Base-by-base conservation (phyloP, 1,284 basidiomycete genomes). In the Trametes polyzona region DNA sequence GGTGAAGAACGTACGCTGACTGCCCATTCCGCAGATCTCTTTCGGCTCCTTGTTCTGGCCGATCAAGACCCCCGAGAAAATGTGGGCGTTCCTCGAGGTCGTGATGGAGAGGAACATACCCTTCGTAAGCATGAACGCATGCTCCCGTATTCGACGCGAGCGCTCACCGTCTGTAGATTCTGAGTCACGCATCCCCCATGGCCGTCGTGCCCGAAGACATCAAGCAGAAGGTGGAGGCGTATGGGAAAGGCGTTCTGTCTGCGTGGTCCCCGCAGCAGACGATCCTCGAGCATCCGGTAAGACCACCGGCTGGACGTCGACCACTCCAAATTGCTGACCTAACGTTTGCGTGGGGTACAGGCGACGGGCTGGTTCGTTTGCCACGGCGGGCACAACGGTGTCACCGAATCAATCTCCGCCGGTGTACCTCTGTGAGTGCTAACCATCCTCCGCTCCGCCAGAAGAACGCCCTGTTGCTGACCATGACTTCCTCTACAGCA, bases 211-310 rank as follows among this genome's bases (percentile, higher is more conserved):
- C 65, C 0, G 64, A 65, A 1, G 57, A 52, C 1, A 32, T 69
- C 26, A 41, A 46, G 21, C 48, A 60, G 39, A 69, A 65, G 33
- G 57, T 67, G 1, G 37, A 58, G 14, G 32, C 43, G 3, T 66
- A 62, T n/a, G 62, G 63, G 2, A 53, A 59, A n/a, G 65, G 64
- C 1, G 0, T 65, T 0, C 30, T 68, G 9, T 62, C 64, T 10
- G 33, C 54, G 1, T 69, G 65, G 65, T 52, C 63, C 1, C 67
- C 67, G 4, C 67, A 69, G 53, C 67, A 69, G 42, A 51, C 47
- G 5, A 64, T 69, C 30, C 61, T 69, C 17, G 60, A 52, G 10
- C 67, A 69, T 30, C 63, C 65, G 10, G 68, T 66, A 55, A 47
- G 60, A 16, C 24, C 21, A 14, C 26, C 36, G 19, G 14, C 16